These are phyloP conservation scores for Fraxinus nigra DNA, from an alignment of 305 asterid genomes.

Conservation along the genomic window DNA sequence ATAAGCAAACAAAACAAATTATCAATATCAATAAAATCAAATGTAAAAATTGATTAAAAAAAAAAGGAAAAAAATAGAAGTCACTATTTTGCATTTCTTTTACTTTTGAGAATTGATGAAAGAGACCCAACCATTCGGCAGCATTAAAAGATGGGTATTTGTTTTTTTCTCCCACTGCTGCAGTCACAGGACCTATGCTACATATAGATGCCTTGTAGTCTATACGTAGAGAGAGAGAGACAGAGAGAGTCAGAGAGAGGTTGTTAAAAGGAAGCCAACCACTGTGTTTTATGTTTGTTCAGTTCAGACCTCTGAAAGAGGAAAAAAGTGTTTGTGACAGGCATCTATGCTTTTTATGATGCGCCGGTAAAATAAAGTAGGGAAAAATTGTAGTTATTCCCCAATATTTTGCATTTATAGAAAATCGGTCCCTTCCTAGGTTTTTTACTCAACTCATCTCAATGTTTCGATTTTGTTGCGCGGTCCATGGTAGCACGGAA, in stretches of 20 bases:
- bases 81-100: conserved; percentile 15
- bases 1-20: conserved; percentile 19
- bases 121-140: conserved; percentile 34
- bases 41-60: background rate
- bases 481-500: background rate
- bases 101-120: conserved; percentile 28
- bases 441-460: background rate
- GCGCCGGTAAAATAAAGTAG: background rate
- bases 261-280: conserved; percentile 23
- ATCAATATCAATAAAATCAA: conserved; percentile 7
- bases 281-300: conserved; percentile 30
- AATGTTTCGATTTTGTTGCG: background rate
- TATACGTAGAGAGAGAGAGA: background rate
- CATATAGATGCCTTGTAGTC: background rate
- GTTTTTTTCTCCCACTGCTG: conserved; percentile 25
- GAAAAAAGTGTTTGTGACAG: conserved; percentile 5
- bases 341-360: conserved; percentile 25
- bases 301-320: conserved; percentile 28
- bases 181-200: conserved; percentile 22
- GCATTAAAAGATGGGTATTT: conserved; percentile 27
- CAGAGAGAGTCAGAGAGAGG: background rate
- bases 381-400: background rate
- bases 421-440: background rate
- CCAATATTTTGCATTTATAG: background rate
- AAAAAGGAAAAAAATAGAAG: background rate